Evolutionary conservation across 805 yeast genomes (phyloP).

Genomic region (Ogataea trehaloabstinens): DNA sequence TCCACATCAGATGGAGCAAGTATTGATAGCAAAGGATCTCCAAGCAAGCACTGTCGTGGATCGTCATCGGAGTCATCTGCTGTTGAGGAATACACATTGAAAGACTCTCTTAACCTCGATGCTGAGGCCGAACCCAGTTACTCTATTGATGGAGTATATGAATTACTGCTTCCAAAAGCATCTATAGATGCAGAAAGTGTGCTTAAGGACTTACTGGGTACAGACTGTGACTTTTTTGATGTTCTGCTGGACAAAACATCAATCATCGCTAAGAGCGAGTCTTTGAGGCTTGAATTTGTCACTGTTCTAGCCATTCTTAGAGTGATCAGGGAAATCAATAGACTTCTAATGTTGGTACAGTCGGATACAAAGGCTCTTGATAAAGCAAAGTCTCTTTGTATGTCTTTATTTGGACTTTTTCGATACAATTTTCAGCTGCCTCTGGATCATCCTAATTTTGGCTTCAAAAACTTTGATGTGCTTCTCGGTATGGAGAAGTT

Average conservation of each 20-base stretch:
- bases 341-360: background rate
- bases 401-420: conserved; percentile 19
- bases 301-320: conserved; percentile 25
- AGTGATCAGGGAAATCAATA: background rate
- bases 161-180: background rate
- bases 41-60: background rate
- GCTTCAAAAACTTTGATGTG: conserved; percentile 26
- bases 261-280: conserved; percentile 4
- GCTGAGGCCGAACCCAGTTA: background rate
- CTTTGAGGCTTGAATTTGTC: conserved; percentile 22
- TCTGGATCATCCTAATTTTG: conserved; percentile 20
- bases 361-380: conserved; percentile 7
- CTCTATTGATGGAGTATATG: background rate
- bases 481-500: conserved; percentile 13
- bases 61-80: background rate
- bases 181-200: background rate
- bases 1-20: background rate
- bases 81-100: background rate
- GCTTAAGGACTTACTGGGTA: background rate
- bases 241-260: background rate
- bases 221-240: background rate
- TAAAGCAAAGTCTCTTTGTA: conserved; percentile 12
- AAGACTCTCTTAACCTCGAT: background rate
- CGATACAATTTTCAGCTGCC: conserved; percentile 29
- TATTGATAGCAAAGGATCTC: background rate